phyloP scores from a whole-genome alignment of 352 stramenopile genomes.

The Globisporangium paddicum region DNA sequence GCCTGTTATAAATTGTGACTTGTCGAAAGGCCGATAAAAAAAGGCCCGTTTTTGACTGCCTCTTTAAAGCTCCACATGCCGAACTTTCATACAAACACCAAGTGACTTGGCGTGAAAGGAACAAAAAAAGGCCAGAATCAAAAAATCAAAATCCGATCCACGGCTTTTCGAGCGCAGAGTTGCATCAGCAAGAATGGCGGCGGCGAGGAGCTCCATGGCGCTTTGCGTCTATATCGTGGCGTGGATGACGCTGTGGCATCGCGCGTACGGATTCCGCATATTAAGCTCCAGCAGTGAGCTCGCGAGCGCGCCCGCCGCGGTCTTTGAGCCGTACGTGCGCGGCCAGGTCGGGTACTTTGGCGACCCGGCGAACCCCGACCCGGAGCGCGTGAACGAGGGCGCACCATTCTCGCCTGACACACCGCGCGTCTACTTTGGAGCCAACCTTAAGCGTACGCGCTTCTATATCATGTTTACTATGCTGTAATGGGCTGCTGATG shows the following conservation, averaged over 20 bases:
- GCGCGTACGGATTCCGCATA: conserved; percentile 24
- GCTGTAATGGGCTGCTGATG: neutral
- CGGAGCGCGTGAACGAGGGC: conserved; percentile 85
- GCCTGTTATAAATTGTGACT: conserved; percentile 1
- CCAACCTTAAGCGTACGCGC: conserved; percentile 31
- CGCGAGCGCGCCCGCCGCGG: conserved; percentile 23
- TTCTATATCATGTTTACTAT: neutral
- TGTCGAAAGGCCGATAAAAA: too few species aligned
- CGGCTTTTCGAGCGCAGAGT: conserved; percentile 3
- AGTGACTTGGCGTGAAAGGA: too few species aligned
- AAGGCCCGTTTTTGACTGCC: too few species aligned
- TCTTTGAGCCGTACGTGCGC: conserved; percentile 80
- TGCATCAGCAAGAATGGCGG: neutral
- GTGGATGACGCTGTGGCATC: neutral
- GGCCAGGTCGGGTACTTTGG: conserved; percentile 84
- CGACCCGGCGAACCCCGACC: conserved; percentile 55
- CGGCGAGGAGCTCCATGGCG: neutral
- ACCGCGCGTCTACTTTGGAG: conserved; percentile 47
- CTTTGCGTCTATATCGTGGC: neutral
- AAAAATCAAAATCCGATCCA: neutral
- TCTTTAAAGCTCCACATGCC: too few species aligned
- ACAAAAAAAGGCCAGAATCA: too few species aligned
- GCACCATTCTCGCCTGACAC: conserved; percentile 68
- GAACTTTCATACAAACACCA: too few species aligned
- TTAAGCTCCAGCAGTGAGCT: conserved; percentile 31